phyloP scores from a whole-genome alignment of 768 basidiomycete genomes.

The Mycena latifolia region DNA sequence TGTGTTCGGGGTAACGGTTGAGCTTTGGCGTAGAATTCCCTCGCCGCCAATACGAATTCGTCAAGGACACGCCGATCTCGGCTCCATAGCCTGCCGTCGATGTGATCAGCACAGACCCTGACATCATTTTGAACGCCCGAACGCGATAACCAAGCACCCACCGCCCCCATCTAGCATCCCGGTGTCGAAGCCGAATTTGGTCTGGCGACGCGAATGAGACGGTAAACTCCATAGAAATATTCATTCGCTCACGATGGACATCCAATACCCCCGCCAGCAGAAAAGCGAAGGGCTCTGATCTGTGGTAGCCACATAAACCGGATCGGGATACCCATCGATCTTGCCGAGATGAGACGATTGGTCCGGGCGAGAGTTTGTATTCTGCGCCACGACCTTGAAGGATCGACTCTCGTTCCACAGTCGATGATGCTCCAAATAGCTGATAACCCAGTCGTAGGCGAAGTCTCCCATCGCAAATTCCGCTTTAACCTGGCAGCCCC shows the following conservation, averaged over 20 bases:
- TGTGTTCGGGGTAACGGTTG: constrained; percentile 22
- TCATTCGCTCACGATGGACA: constrained; percentile 30
- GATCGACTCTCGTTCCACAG: constrained; percentile 32
- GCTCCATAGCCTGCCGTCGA: constrained; percentile 27
- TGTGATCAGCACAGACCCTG: too few relatives aligned
- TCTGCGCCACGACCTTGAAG: constrained; percentile 32
- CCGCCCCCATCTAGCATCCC: too few relatives aligned
- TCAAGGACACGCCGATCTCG: constrained; percentile 25
- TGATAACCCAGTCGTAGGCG: constrained; percentile 30
- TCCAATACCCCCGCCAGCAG: constrained; percentile 33
- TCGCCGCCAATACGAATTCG: constrained; percentile 29
- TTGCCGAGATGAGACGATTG: constrained; percentile 12
- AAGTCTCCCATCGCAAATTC: constrained; percentile 27
- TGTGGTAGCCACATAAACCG: constrained; percentile 26
- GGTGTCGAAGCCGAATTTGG: too few relatives aligned
- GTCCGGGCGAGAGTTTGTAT: constrained; percentile 2
- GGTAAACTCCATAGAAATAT: too few relatives aligned
- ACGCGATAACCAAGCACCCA: constrained; percentile 17
- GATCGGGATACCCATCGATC: constrained; percentile 23
- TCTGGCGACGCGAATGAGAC: constrained; percentile 1
- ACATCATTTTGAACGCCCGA: too few relatives aligned
- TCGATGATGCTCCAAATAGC: constrained; percentile 27
- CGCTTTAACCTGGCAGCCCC: constrained; percentile 16
- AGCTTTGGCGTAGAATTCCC: constrained; percentile 28
- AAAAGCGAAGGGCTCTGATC: constrained; percentile 26